Base-by-base conservation (phyloP, 768 basidiomycete genomes). In the Dentipellis fragilis region DNA sequence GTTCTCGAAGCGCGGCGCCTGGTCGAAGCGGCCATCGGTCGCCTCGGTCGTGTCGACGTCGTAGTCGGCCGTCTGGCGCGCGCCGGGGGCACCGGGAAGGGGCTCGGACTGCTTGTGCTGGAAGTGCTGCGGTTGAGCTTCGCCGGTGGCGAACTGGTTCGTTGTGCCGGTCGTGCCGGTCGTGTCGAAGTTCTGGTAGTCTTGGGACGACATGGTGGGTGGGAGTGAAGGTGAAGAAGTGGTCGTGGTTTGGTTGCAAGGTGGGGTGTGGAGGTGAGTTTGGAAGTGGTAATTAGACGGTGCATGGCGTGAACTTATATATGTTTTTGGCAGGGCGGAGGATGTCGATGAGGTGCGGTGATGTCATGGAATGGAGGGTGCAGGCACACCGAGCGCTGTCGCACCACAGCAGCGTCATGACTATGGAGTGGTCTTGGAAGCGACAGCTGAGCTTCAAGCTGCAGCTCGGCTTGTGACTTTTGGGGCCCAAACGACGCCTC, bases 21-120 rank as follows among this genome's bases (percentile, higher is more conserved):
- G 40, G 17, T 34, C 52, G 54, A 56, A 61, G 61, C 54, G 54
- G 60, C 55, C 60, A 49, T 51, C 51, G 52, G 60, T 49, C 60
- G 69, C 60, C 54, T 75, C 73, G 51, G 75, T 73, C 3, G 68
- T 69, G 12, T 69, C 69, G 0, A 73, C 62, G 52, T 61, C 67
- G 66, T 77, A 79, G 61, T 77, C 73, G 7, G 63, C 57, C 19
- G 68, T 56, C 1, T 65, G 60, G 3, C 62, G 59, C 16, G 48
- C 62, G 19, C 68, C 68, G 19, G 58, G 67, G 0, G 73, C 65
- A 16, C 73, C 73, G 8, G 80, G 79, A 36, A 81, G 75, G 23
- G 73, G 73, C 45, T 82, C 79, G 23, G 71, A 68, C n/a, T 71
- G 63, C 36, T 69, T 62, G 67, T 84, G 81, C 46, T 75, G 59